Percentiles rank a stretch among this genome's conserved stretches.
These are phyloP conservation scores for Cladosporium sp. DNA, from an alignment of 2,329 filamentous ascomycete genomes.

Conservation along the genomic window DNA sequence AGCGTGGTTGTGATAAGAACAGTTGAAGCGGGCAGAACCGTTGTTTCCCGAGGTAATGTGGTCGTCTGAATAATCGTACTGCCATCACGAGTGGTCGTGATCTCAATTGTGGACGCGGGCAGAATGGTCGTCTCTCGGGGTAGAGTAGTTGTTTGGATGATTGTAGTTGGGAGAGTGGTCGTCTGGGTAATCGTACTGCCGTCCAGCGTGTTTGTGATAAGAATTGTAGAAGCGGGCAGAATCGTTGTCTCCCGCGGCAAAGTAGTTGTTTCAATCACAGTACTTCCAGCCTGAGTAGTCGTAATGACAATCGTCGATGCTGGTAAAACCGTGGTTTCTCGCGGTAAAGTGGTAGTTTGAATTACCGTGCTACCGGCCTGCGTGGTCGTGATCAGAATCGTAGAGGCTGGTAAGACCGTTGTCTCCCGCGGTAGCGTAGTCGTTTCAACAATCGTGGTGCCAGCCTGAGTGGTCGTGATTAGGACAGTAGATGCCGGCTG, in stretches of 20 bases:
- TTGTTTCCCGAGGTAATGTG: neutral
- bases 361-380: neutral
- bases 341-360: neutral
- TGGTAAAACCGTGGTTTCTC: neutral
- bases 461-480: neutral
- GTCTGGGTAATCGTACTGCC: neutral
- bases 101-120: neutral
- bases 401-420: neutral
- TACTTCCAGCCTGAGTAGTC: neutral
- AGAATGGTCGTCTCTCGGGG: neutral
- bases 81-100: neutral
- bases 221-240: slow-evolving; percentile 3
- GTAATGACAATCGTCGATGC: neutral
- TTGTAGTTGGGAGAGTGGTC: neutral
- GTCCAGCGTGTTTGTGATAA: neutral
- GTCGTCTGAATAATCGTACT: neutral
- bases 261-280: neutral
- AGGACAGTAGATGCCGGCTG: slow-evolving; percentile 2
- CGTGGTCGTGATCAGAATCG: neutral
- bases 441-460: neutral
- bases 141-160: neutral
- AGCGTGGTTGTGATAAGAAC: neutral
- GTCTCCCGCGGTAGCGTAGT: neutral
- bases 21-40: neutral
- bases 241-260: neutral